A percentile compares a stretch with the other conserved stretches of the same genome.
Evolutionary conservation across 768 basidiomycete genomes (phyloP).

Genomic region (Lactifluus volemus): DNA sequence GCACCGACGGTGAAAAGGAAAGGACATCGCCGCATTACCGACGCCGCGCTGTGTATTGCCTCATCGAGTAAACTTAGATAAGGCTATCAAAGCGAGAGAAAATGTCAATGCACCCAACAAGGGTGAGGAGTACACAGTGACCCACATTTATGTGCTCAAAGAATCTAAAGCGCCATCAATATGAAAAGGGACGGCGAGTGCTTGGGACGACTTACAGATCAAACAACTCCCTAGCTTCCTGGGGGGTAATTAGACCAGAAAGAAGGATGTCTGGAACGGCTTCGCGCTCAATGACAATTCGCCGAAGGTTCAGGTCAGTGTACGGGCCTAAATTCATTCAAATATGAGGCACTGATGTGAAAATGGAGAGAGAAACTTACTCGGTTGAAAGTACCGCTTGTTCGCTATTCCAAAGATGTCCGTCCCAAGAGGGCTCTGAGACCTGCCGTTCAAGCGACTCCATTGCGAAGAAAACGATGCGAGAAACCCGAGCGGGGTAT

Average conservation of each 20-base stretch:
- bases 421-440: background rate
- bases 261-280: slow-evolving; percentile 27
- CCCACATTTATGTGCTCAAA: slow-evolving; percentile 47
- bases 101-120: slow-evolving; percentile 8
- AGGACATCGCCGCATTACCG: slow-evolving; percentile 45
- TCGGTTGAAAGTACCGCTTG: slow-evolving; percentile 17
- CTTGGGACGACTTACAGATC: slow-evolving; percentile 23
- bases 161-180: slow-evolving; percentile 29
- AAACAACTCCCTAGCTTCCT: slow-evolving; percentile 25
- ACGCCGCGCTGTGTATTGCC: slow-evolving; percentile 44
- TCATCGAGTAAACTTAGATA: slow-evolving; percentile 52
- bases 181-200: background rate
- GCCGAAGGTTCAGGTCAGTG: slow-evolving; percentile 25
- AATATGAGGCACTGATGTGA: background rate
- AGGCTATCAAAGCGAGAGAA: slow-evolving; percentile 29
- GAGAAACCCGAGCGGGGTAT: slow-evolving; percentile 14
- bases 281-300: slow-evolving; percentile 28
- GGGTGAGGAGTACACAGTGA: slow-evolving; percentile 2
- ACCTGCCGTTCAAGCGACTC: background rate
- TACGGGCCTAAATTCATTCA: slow-evolving; percentile 21
- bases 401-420: slow-evolving; percentile 15
- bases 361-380: background rate
- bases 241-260: slow-evolving; percentile 26
- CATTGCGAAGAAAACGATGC: slow-evolving; percentile 13
- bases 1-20: slow-evolving; percentile 55